phyloP scores from a whole-genome alignment of 1,139 yeast genomes.

The Pichia sp. region DNA sequence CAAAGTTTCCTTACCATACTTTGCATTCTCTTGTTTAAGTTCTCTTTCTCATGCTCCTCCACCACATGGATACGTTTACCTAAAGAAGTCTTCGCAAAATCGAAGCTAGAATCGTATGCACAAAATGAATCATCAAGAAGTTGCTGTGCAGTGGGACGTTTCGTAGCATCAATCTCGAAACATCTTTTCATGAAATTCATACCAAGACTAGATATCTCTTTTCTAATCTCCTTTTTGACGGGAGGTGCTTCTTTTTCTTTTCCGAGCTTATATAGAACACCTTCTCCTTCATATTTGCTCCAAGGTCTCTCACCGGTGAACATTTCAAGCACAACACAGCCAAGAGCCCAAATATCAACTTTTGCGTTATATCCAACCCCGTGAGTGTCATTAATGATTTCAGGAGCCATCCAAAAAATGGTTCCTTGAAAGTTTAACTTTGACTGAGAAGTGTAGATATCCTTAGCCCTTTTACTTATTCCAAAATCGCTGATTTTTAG shows the following conservation, averaged over 20 bases:
- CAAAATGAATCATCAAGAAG: conserved; percentile 65
- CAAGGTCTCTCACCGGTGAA: conserved; percentile 82
- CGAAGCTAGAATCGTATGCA: conserved; percentile 43
- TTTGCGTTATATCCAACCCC: conserved; percentile 87
- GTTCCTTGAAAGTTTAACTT: conserved; percentile 97
- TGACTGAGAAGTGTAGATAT: conserved; percentile 85
- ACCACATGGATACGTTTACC: conserved; percentile 52
- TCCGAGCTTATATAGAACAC: conserved; percentile 70
- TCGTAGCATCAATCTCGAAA: conserved; percentile 75
- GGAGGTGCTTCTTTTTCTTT: conserved; percentile 90
- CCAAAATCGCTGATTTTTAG: conserved; percentile 98
- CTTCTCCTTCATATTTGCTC: conserved; percentile 75
- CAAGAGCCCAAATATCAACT: conserved; percentile 88
- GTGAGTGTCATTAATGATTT: conserved; percentile 75
- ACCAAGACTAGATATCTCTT: conserved; percentile 60
- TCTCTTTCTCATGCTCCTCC: conserved; percentile 37
- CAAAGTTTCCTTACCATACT: conserved; percentile 22
- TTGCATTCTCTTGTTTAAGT: conserved; percentile 25
- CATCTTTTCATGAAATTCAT: conserved; percentile 70
- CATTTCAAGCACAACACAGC: conserved; percentile 96
- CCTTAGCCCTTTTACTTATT: conserved; percentile 81
- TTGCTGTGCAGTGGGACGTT: conserved; percentile 81
- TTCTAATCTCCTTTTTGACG: conserved; percentile 79
- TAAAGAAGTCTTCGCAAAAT: conserved; percentile 61
- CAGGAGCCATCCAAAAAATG: conserved; percentile 99